Evolutionary conservation across 169 alveolate species (phyloP), one percentile per base, ranked within the genome.

Genomic region (Plasmodium berghei): DNA sequence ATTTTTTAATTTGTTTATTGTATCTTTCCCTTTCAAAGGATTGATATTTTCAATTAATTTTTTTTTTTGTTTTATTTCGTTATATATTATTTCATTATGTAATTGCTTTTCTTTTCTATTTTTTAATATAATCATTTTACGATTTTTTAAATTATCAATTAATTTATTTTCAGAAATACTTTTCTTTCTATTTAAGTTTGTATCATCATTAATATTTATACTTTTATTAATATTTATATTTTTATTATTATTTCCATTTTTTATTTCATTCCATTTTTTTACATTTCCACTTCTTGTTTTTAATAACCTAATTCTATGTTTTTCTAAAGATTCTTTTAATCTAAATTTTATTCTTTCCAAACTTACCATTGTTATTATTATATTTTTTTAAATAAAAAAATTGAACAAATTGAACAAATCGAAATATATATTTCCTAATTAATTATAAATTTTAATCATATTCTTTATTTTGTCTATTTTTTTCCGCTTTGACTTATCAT

Each of bases 251-350:
- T 34, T 34, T 52, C 59, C 89, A 28, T 63, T 56, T n/a, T 40
- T 56, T 28, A 14, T 66, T 2, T 62, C 10, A 14, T 64, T 64
- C 18, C 24, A n/a, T 18, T 55, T 58, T 20, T 48, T 46, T 22
- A 12, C 16, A 24, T 77, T 77, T 20, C 48, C 49, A 22, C 63
- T 56, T 18, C 89, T 67, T 5, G 89, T 77, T 45, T 28, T 77
- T 34, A 77, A 63, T 22, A 77, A 64, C 56, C 89, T 48, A 0
- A 49, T 54, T 46, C 66, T 63, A 46, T 77, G 89, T 48, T 77
- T 77, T 42, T 77, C 80, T 18, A 77, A 26, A 5, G 89, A 77
- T 10, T 77, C 89, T 22, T 77, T 71, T 22, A 77, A 20, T 24
- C 89, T 54, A 24, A 63, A 69, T 20, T 77, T 77, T 16, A 77